phyloP scores from a whole-genome alignment of 2,329 filamentous ascomycete species.

The Coniella vitis region DNA sequence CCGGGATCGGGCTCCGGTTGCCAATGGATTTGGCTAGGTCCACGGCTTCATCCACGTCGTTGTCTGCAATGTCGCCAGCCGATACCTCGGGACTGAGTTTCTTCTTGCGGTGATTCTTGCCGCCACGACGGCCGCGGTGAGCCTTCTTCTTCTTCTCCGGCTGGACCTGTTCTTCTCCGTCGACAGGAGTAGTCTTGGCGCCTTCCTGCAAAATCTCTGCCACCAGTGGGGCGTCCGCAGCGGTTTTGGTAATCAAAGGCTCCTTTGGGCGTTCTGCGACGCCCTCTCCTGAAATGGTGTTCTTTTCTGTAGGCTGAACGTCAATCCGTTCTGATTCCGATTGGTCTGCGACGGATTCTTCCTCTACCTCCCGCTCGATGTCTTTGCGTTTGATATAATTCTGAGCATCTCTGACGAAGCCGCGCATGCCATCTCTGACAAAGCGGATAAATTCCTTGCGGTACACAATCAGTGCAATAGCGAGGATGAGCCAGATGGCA shows the following conservation, averaged over 20 bases:
- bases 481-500: slow-evolving; percentile 39
- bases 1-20: slow-evolving; percentile 38
- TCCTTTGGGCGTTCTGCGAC: not conserved
- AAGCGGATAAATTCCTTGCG: slow-evolving; percentile 38
- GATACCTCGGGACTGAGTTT: slow-evolving; percentile 47
- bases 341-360: slow-evolving; percentile 7
- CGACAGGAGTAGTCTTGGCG: slow-evolving; percentile 14
- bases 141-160: slow-evolving; percentile 57
- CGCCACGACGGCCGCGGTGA: slow-evolving; percentile 65
- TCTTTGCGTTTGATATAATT: slow-evolving; percentile 8
- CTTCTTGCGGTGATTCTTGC: slow-evolving; percentile 58
- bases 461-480: slow-evolving; percentile 35
- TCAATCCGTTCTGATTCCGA: slow-evolving; percentile 1
- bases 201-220: not conserved
- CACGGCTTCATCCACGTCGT: slow-evolving; percentile 55
- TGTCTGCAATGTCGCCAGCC: slow-evolving; percentile 38
- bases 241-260: not conserved
- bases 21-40: slow-evolving; percentile 53
- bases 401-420: slow-evolving; percentile 19
- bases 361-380: slow-evolving; percentile 8
- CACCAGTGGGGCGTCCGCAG: not conserved
- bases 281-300: not conserved
- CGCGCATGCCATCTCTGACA: slow-evolving; percentile 28
- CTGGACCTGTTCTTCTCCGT: slow-evolving; percentile 22
- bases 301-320: not conserved